Evolutionary conservation across 2,329 filamentous ascomycete genomes (phyloP).

Genomic region (Aspergillus tubingensis): DNA sequence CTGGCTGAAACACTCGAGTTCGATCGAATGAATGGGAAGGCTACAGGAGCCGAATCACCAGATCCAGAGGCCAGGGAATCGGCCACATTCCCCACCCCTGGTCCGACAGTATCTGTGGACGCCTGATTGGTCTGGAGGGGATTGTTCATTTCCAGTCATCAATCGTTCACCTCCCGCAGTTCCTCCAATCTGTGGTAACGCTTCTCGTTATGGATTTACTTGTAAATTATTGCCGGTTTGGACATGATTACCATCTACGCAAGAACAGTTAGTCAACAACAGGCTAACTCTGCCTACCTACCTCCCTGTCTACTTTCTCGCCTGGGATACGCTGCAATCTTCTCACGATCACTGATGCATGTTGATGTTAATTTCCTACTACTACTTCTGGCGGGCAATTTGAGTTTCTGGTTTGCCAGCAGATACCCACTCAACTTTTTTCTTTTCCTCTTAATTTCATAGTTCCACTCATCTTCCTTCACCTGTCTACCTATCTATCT

Average conservation of each 20-base stretch:
- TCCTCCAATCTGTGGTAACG: background rate
- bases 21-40: conserved; percentile 43
- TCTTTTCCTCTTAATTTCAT: background rate
- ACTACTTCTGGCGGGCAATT: conserved; percentile 24
- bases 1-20: conserved; percentile 49
- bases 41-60: conserved; percentile 29
- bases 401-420: conserved; percentile 27
- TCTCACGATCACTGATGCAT: background rate
- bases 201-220: conserved; percentile 2
- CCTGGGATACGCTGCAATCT: background rate
- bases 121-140: conserved; percentile 19
- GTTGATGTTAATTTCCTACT: conserved; percentile 1
- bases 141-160: background rate
- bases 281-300: background rate
- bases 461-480: conserved; percentile 1
- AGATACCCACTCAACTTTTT: conserved; percentile 34
- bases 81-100: conserved; percentile 29
- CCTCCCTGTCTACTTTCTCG: background rate
- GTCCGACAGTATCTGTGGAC: conserved; percentile 36
- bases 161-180: background rate
- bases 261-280: no score
- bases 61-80: conserved; percentile 32
- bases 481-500: no score
- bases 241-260: background rate
- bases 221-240: conserved; percentile 1